phyloP scores from a whole-genome alignment of 352 stramenopile genomes.

The Aphanomyces euteiches region DNA sequence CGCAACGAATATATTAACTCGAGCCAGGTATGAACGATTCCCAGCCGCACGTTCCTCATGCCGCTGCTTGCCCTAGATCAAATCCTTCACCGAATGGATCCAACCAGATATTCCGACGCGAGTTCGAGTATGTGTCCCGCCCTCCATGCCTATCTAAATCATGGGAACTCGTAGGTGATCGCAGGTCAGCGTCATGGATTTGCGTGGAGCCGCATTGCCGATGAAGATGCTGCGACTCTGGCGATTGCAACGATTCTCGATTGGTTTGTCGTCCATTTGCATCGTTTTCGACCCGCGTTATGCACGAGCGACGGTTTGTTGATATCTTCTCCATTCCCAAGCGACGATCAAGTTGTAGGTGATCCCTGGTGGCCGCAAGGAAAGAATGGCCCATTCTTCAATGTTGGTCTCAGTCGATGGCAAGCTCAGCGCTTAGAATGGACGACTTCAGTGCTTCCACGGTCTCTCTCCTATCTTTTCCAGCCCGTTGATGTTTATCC shows the following conservation, averaged over 20 bases:
- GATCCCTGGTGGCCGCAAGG: constrained; percentile 72
- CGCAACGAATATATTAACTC: constrained; percentile 60
- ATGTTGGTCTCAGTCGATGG: constrained; percentile 72
- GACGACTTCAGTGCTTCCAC: constrained; percentile 63
- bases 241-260: constrained; percentile 81
- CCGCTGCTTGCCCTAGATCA: not conserved
- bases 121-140: not conserved
- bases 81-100: not conserved
- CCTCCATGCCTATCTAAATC: not conserved
- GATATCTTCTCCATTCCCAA: not conserved
- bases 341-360: not conserved
- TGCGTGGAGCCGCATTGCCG: constrained; percentile 84
- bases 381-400: constrained; percentile 82
- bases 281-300: constrained; percentile 72
- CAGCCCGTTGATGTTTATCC: not conserved
- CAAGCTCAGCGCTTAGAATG: constrained; percentile 65
- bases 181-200: constrained; percentile 74
- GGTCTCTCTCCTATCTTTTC: constrained; percentile 38
- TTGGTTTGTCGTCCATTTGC: constrained; percentile 77
- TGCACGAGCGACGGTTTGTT: constrained; percentile 61
- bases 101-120: constrained; percentile 21
- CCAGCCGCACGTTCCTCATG: not conserved
- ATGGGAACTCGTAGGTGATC: constrained; percentile 41
- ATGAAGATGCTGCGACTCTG: constrained; percentile 85
- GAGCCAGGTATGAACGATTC: constrained; percentile 47